phyloP scores from a whole-genome alignment of 495 filamentous ascomycete genomes.

The Annulohypoxylon maeteangense region DNA sequence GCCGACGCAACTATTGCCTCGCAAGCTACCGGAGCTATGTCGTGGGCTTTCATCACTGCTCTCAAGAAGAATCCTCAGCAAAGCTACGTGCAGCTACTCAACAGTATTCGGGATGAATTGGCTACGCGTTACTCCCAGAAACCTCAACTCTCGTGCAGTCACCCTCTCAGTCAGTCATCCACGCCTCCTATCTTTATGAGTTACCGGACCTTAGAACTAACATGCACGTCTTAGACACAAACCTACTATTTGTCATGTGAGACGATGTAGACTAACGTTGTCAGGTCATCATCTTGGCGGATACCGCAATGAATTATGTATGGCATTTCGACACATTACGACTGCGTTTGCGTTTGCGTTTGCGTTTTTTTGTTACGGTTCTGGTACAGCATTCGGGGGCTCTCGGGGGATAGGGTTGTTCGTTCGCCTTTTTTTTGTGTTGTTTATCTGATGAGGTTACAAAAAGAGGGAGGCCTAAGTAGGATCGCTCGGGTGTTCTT shows the following conservation, averaged over 20 bases:
- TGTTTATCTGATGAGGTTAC: conserved; percentile 5
- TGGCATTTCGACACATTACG: conserved; percentile 3
- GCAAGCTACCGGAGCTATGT: conserved; percentile 97
- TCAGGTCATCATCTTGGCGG: conserved; percentile 1
- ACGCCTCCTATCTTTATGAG: conserved; percentile 24
- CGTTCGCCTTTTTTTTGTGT: background rate
- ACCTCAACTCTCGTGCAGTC: conserved; percentile 95
- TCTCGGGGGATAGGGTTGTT: background rate
- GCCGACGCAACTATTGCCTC: conserved; percentile 75
- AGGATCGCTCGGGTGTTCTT: conserved; percentile 17
- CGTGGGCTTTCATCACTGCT: conserved; percentile 93
- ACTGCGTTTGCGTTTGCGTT: conserved; percentile 1
- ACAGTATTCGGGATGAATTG: conserved; percentile 94
- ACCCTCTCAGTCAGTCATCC: conserved; percentile 82
- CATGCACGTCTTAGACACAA: conserved; percentile 55
- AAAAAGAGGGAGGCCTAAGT: conserved; percentile 6
- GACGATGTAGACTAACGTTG: conserved; percentile 14
- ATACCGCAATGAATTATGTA: conserved; percentile 20
- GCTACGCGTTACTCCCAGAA: conserved; percentile 91
- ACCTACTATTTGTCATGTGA: conserved; percentile 64
- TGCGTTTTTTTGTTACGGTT: conserved; percentile 7
- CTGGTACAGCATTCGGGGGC: conserved; percentile 12
- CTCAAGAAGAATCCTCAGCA: conserved; percentile 98
- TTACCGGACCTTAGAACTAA: conserved; percentile 32
- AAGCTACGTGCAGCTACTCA: conserved; percentile 95